Evolutionary conservation across 2,329 filamentous ascomycete species (phyloP), one percentile per base, ranked within the genome.

Genomic region (Ramichloridium luteum): DNA sequence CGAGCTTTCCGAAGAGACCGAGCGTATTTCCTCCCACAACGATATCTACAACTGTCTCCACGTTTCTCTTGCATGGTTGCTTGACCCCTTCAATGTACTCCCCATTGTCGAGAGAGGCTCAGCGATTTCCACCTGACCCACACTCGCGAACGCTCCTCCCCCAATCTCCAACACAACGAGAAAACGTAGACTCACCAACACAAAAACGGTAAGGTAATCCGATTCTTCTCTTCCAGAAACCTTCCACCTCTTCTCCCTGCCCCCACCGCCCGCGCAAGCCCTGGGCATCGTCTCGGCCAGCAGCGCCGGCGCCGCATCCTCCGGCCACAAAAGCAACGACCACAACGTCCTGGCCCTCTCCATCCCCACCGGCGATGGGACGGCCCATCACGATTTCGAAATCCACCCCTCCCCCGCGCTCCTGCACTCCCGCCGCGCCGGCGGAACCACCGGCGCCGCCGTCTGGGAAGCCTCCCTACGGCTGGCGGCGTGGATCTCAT

Each of bases 401-500:
- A 78, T 96, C 45, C 69, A 76, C 39, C 90, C 96, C 57, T 93
- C 84, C 2, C 88, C 85, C 1, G 72, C 75, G 6, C 66, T 96
- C 6, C 68, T 98, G 22, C 76, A 75, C 2, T 93, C 85, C 2
- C 71, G 75, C 40, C 73, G 85, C 17, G 68, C 72, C 16, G 77
- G 69, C 9, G 80, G 79, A 1, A 85, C 80, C 1, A 85, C 80
- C 1, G 78, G 80, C 27, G 80, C 80, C 50, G 73, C 93, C 12
- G 65, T 96, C 6, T 98, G 90, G 90, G 85, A 81, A 56, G 79
- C 93, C 44, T 88, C 84, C 0, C 84, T 86, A 6, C 64, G 75
- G 27, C 76, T 96, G 50, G 82, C 86, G 13, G 64, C 73, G 42
- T 96, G 84, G 84, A 68, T 96, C 27, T 65, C 74, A 18, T 66